Evolutionary conservation across 2,329 filamentous ascomycete genomes (phyloP), one percentile per base, ranked within the genome.

Genomic region (Periconia macrospinosa): DNA sequence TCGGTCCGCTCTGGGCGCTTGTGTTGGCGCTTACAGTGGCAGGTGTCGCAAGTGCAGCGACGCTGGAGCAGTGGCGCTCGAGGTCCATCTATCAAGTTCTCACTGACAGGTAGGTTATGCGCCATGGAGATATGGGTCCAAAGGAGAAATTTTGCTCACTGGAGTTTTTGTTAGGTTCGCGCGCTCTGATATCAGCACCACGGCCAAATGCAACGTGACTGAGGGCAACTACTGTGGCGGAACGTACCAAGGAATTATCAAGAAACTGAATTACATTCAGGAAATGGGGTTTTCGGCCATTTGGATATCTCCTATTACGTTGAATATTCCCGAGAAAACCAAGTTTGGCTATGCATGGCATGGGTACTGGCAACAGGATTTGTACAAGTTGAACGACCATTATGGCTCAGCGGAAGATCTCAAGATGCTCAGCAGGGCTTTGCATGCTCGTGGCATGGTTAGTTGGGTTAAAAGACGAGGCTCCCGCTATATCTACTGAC

Each of bases 381-480:
- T 82, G 19, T 80, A 81, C 59, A 60, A 72, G 14, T 68, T 89
- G 51, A 87, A 89, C 62, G 56, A 77, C 2, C 77, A 84, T 53
- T 85, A 83, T 56, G 86, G 87, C 30, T 83, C 82, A 0, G 76
- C 77, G 5, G 75, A 81, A 14, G 86, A 89, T 59, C 75, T 89
- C 52, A 79, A 80, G 58, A 78, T 76, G 5, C 77, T 89, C 7
- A 77, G 85, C 1, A 69, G 73, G 19, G 83, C 81, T 2, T 70
- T 86, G 1, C 85, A 87, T 61, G 67, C 71, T 17, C 76, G 82
- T 3, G 78, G 71, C 15, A 86, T 85, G 83, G 79, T 79, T 68
- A 30, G 14, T 53, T 20, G 40, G 35, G 42, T 14, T 43, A 44
- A 27, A 49, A 11, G 30, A 30, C 44, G 19, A 37, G 3, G 43